Evolutionary conservation across 2,329 filamentous ascomycete genomes (phyloP), one percentile per base, ranked within the genome.

Genomic region (Xylariaceae sp.): DNA sequence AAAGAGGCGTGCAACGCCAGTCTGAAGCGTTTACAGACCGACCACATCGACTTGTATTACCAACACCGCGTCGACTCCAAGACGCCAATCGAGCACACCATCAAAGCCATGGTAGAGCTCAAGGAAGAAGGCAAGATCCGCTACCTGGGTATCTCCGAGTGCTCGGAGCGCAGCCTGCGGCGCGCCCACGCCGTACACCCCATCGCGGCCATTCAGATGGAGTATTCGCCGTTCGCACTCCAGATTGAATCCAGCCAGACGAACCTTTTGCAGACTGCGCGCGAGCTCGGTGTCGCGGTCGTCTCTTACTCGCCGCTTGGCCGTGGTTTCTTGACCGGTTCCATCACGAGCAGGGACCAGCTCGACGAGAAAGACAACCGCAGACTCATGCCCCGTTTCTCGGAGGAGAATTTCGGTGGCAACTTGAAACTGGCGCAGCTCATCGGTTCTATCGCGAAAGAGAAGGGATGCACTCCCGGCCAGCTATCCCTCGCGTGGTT

Each of bases 401-500:
- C 71, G 24, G 67, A 73, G 8, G 76, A 80, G 56, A 79, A 81
- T 60, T 84, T 86, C 65, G 71, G 73, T 17, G 77, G 78, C 65
- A 86, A 86, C 65, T 51, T 76, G 29, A 60, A 73, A 43, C 45
- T 72, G 19, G 67, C 65, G 14, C 56, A 71, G 26, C 62, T 65
- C n/a, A 46, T 73, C 14, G 56, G 63, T 6, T 55, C 60, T 5
- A 61, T 72, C 24, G 67, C 69, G 2, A 65, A 66, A 45, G 60
- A 71, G 53, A 70, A 72, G 51, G 74, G 75, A 0, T 75, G 71
- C 53, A 83, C 81, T 0, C 67, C 78, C 1, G 75, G 76, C 3
- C 82, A 86, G 70, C 70, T 86, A 23, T 78, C 80, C 1, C 64
- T 87, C 8, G 81, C 79, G 2, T 87, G 84, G 83, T 72, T 84